These are phyloP conservation scores for Calonectria naviculata DNA, from an alignment of 2,329 filamentous ascomycete genomes.

Conservation along the genomic window DNA sequence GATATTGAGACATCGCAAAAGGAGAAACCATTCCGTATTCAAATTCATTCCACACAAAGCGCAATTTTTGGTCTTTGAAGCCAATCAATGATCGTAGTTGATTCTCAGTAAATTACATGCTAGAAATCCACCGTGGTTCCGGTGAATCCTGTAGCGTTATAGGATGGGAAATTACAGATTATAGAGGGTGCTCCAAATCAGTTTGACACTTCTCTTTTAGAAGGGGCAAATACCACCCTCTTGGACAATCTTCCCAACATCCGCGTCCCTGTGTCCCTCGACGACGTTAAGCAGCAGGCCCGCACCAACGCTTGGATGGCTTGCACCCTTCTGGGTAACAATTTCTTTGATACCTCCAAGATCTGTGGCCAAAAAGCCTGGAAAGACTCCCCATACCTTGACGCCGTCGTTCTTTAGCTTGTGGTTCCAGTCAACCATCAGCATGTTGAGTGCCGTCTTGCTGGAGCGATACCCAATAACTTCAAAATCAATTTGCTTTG, in stretches of 20 bases:
- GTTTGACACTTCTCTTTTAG: background rate
- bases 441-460: background rate
- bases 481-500: background rate
- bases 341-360: background rate
- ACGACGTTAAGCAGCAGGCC: background rate
- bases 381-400: background rate
- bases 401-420: background rate
- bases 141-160: no score
- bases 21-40: no score
- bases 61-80: no score
- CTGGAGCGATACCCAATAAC: background rate
- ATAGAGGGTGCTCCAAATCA: no score
- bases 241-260: background rate
- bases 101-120: no score
- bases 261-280: background rate
- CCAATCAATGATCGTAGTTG: no score
- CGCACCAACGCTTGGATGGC: background rate
- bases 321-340: background rate
- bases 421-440: constrained; percentile 1
- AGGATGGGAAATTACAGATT: no score
- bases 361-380: background rate
- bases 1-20: no score
- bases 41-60: no score
- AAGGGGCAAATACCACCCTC: background rate
- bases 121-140: no score